Percentiles rank a stretch among this genome's conserved stretches.
These are phyloP conservation scores for Tephrocybe rancida DNA, from an alignment of 768 basidiomycete genomes.

Conservation along the genomic window DNA sequence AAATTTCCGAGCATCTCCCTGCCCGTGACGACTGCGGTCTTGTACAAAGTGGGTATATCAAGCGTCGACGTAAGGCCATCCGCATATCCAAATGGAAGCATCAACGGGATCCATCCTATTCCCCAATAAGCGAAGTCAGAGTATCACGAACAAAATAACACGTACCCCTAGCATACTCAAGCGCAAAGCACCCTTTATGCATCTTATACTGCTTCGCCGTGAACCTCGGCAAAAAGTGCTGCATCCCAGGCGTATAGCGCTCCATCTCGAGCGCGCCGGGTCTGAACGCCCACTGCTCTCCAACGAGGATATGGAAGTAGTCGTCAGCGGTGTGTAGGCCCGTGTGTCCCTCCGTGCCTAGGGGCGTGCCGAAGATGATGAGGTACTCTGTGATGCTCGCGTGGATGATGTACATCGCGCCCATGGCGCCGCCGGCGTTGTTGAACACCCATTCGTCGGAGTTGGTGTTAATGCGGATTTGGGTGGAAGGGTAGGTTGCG, in stretches of 20 bases:
- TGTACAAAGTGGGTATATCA: constrained; percentile 80
- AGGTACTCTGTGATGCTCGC: constrained; percentile 96
- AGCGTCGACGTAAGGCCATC: constrained; percentile 89
- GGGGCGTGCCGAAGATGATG: constrained; percentile 93
- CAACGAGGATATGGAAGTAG: constrained; percentile 94
- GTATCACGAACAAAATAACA: constrained; percentile 8
- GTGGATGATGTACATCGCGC: constrained; percentile 97
- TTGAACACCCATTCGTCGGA: constrained; percentile 90
- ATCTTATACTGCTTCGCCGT: constrained; percentile 96
- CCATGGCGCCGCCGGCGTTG: constrained; percentile 98
- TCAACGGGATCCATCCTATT: constrained; percentile 95
- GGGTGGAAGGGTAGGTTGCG: constrained; percentile 60
- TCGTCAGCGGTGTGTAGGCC: constrained; percentile 97
- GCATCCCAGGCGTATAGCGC: constrained; percentile 79
- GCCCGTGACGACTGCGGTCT: constrained; percentile 75
- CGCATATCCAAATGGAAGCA: constrained; percentile 93
- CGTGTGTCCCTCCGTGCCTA: constrained; percentile 96
- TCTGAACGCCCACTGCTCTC: constrained; percentile 92
- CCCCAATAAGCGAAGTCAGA: not conserved
- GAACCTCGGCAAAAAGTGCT: constrained; percentile 84
- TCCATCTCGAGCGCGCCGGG: constrained; percentile 86
- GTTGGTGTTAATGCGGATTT: constrained; percentile 59
- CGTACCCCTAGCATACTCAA: constrained; percentile 92
- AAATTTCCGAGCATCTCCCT: constrained; percentile 86
- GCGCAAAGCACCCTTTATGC: constrained; percentile 93